Conservation (phyloP, 305 asterid genomes). For the Coffea humblotiana region DNA sequence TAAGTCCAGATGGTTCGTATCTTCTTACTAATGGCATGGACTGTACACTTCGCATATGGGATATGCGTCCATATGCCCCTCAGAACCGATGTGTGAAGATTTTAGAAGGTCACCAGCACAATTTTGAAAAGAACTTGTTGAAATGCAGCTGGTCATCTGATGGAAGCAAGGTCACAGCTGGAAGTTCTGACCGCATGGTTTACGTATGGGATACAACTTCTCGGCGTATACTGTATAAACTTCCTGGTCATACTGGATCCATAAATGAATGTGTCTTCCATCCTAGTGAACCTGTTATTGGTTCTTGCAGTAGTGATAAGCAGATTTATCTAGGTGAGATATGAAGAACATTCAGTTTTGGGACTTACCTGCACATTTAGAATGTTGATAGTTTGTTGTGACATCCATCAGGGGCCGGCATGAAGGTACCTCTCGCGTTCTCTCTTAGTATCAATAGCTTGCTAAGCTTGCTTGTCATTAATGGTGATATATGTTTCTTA, state of each 20-base stretch:
- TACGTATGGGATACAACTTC: conserved; percentile 92
- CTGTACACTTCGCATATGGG: conserved; percentile 88
- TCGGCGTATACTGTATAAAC: conserved; percentile 80
- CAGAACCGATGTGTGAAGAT: conserved; percentile 94
- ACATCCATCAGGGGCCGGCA: conserved; percentile 14
- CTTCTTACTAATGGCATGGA: conserved; percentile 97
- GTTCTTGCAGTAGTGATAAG: conserved; percentile 96
- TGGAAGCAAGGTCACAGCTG: conserved; percentile 94
- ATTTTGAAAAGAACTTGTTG: conserved; percentile 90
- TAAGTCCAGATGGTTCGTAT: conserved; percentile 97
- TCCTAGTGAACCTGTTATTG: conserved; percentile 79
- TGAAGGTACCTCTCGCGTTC: conserved; percentile 10
- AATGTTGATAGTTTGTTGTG: conserved; percentile 1
- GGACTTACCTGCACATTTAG: conserved; percentile 12
- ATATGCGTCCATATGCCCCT: conserved; percentile 96
- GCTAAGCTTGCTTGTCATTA: not conserved
- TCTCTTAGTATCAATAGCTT: not conserved
- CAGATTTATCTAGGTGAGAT: conserved; percentile 93
- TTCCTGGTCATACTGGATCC: conserved; percentile 94
- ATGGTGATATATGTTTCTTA: not conserved
- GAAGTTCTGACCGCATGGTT: conserved; percentile 95
- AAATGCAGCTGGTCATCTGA: conserved; percentile 97
- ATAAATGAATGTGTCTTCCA: conserved; percentile 88
- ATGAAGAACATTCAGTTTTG: conserved; percentile 22
- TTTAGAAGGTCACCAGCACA: conserved; percentile 93